Conservation (phyloP, 1,139 yeast genomes). For the Geotrichum bryndzae region DNA sequence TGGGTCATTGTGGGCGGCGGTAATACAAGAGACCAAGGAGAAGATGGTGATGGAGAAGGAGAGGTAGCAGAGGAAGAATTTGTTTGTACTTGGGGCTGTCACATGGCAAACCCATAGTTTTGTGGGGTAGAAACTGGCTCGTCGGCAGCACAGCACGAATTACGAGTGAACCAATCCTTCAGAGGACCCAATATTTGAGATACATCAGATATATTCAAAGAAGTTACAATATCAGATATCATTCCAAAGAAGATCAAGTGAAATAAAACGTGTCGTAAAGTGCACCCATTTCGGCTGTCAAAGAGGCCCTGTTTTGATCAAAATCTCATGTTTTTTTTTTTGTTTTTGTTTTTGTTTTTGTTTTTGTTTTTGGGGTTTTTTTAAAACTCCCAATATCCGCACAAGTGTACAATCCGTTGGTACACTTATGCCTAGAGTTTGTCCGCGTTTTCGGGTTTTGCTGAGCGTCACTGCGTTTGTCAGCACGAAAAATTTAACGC, state of each 20-base stretch:
- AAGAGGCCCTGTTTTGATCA: background rate
- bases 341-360: background rate
- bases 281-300: background rate
- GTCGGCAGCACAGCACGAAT: background rate
- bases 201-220: no score
- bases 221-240: no score
- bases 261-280: background rate
- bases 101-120: no score
- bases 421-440: background rate
- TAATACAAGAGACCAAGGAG: background rate
- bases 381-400: background rate
- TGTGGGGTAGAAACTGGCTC: background rate
- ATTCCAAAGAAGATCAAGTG: no score
- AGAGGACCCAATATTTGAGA: no score
- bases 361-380: background rate
- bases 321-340: background rate
- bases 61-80: background rate
- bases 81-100: background rate
- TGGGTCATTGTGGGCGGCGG: background rate
- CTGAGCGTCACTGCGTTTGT: background rate
- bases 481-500: background rate
- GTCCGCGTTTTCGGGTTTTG: background rate
- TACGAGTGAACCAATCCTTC: no score
- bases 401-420: background rate
- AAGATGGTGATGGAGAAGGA: background rate